phyloP scores from a whole-genome alignment of 2,329 filamentous ascomycete species.

The Colletotrichum cereale region DNA sequence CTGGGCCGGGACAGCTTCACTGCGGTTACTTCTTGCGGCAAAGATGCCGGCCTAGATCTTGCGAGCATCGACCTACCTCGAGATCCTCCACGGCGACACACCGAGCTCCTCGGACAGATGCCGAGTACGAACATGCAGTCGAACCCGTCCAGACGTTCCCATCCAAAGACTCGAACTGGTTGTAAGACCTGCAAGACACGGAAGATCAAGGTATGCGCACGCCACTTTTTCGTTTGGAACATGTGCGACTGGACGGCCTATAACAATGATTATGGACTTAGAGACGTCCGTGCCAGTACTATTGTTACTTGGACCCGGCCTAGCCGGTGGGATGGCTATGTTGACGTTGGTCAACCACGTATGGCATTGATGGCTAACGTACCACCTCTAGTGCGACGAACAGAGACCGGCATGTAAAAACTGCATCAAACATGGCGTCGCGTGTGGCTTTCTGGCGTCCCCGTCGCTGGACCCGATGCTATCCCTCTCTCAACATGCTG shows the following conservation, averaged over 20 bases:
- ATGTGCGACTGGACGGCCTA: neutral
- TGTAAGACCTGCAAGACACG: conserved; percentile 54
- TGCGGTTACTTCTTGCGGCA: conserved; percentile 16
- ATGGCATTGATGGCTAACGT: conserved; percentile 7
- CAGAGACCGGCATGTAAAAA: conserved; percentile 54
- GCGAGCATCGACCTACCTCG: conserved; percentile 3
- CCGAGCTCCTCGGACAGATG: neutral
- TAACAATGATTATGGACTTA: neutral
- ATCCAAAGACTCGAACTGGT: conserved; percentile 53
- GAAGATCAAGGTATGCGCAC: conserved; percentile 53
- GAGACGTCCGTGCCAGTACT: neutral
- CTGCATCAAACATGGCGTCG: conserved; percentile 55
- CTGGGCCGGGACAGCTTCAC: neutral
- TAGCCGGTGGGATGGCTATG: conserved; percentile 5
- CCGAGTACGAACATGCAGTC: conserved; percentile 38
- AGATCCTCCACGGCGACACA: neutral
- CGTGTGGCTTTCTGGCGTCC: conserved; percentile 50
- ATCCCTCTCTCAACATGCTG: conserved; percentile 30
- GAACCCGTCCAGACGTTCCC: conserved; percentile 36
- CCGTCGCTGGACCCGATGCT: conserved; percentile 26
- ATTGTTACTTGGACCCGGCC: neutral
- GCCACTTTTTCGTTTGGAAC: neutral
- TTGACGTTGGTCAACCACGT: neutral
- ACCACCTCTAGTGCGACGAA: conserved; percentile 53
- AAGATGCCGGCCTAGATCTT: conserved; percentile 22